Evolutionary conservation across 495 filamentous ascomycete species (phyloP).

Genomic region (Aspergillus panamensis): DNA sequence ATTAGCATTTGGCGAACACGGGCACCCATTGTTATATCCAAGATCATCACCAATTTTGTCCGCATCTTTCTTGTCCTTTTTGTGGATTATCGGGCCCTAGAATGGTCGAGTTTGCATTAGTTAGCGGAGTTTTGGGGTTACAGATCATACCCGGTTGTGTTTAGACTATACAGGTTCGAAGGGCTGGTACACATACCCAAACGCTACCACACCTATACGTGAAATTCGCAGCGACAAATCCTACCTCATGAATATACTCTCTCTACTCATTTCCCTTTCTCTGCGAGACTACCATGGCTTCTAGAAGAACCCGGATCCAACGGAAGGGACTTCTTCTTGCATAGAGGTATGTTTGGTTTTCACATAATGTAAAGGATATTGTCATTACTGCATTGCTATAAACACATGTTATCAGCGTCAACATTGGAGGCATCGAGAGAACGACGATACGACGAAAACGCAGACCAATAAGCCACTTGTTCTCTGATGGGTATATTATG

Average conservation of each 20-base stretch:
- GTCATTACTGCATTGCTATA: slow-evolving; percentile 21
- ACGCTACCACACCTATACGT: too few relatives aligned
- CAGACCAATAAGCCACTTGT: neutral
- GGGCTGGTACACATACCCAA: too few relatives aligned
- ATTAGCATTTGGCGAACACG: neutral
- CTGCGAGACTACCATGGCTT: neutral
- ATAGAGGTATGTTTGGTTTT: neutral
- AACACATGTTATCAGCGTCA: neutral
- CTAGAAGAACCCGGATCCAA: too few relatives aligned
- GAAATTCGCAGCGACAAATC: too few relatives aligned
- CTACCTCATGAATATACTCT: too few relatives aligned
- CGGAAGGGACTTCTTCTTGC: too few relatives aligned
- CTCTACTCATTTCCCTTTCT: neutral
- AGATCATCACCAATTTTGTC: neutral
- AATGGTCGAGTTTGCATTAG: neutral
- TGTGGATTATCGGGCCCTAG: neutral
- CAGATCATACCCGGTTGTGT: neutral
- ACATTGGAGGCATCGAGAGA: neutral
- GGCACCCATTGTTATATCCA: neutral
- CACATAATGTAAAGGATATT: neutral
- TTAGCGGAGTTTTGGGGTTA: neutral
- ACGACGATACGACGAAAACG: neutral
- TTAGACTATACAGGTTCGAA: neutral
- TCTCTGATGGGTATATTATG: neutral
- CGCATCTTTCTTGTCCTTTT: neutral